A percentile compares a stretch with the other conserved stretches of the same genome.
These are phyloP conservation scores for Ensete ventricosum DNA, from an alignment of 176 grass and related monocot genomes.

Conservation along the genomic window DNA sequence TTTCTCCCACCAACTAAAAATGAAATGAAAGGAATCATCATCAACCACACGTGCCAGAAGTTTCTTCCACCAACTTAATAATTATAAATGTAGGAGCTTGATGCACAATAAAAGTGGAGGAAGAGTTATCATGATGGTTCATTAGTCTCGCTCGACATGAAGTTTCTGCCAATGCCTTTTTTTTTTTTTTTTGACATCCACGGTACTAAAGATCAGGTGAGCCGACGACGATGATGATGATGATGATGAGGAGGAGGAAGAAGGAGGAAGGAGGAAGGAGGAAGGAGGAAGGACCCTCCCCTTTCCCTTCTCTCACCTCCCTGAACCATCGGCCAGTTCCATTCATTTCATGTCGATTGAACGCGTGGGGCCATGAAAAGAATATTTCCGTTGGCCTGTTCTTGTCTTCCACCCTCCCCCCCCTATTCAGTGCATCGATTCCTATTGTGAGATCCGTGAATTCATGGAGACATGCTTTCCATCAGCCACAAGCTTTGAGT, in stretches of 20 bases:
- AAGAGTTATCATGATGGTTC: slow-evolving; percentile 1
- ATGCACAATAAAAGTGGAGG: neutral
- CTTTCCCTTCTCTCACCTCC: too few species aligned
- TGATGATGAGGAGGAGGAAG: too few species aligned
- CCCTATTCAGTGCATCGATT: neutral
- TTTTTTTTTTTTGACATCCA: neutral
- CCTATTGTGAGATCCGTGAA: neutral
- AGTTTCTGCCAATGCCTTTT: neutral
- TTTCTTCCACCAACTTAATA: neutral
- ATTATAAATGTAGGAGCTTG: neutral
- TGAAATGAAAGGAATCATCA: too few species aligned
- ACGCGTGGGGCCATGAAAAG: neutral
- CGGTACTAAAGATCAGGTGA: too few species aligned
- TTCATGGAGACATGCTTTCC: neutral
- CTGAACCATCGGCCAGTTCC: neutral
- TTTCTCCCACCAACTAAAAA: too few species aligned
- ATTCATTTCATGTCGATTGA: neutral
- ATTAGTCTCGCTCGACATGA: neutral
- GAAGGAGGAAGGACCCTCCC: too few species aligned
- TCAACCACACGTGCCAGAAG: neutral
- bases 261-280: too few species aligned
- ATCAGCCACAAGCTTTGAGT: neutral
- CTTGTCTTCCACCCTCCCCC: neutral
- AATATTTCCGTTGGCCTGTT: neutral
- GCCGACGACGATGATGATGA: too few species aligned